Evolutionary conservation across 2,329 filamentous ascomycete species (phyloP).

Genomic region (Furcasterigmium sp.): DNA sequence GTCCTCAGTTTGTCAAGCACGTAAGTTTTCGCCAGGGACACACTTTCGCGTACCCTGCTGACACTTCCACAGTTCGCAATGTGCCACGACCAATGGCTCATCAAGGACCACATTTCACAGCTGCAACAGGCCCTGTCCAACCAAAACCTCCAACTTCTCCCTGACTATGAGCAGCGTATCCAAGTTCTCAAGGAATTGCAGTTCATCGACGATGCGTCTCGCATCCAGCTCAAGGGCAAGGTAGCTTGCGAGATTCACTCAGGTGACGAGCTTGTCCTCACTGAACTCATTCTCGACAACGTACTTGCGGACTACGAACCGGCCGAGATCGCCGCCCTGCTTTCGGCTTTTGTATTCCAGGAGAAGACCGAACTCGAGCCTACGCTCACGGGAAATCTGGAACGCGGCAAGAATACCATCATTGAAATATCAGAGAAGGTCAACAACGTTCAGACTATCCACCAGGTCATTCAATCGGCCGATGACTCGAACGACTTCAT

Average conservation of each 20-base stretch:
- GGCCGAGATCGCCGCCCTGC: slow-evolving; percentile 89
- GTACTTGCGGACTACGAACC: slow-evolving; percentile 92
- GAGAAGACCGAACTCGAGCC: slow-evolving; percentile 86
- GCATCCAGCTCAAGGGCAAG: slow-evolving; percentile 95
- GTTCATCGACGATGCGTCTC: slow-evolving; percentile 81
- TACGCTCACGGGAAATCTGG: slow-evolving; percentile 73
- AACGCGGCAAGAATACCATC: slow-evolving; percentile 79
- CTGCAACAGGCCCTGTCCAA: slow-evolving; percentile 88
- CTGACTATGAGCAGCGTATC: slow-evolving; percentile 94
- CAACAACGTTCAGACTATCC: slow-evolving; percentile 79
- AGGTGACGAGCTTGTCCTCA: slow-evolving; percentile 91
- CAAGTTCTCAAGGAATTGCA: slow-evolving; percentile 85
- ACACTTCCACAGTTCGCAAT: slow-evolving; percentile 73
- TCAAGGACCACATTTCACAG: slow-evolving; percentile 87
- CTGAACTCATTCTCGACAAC: slow-evolving; percentile 93
- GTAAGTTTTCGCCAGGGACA: slow-evolving; percentile 47
- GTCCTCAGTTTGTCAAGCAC: slow-evolving; percentile 80
- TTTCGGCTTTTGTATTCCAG: slow-evolving; percentile 95
- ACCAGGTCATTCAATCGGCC: slow-evolving; percentile 85
- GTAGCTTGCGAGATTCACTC: slow-evolving; percentile 98
- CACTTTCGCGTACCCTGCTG: background rate
- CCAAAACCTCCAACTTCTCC: slow-evolving; percentile 90
- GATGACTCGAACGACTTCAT: slow-evolving; percentile 94
- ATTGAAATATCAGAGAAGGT: slow-evolving; percentile 89
- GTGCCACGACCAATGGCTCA: slow-evolving; percentile 94